Conservation (phyloP, 73 alveolate species). For the Paramecium biaurelia region DNA sequence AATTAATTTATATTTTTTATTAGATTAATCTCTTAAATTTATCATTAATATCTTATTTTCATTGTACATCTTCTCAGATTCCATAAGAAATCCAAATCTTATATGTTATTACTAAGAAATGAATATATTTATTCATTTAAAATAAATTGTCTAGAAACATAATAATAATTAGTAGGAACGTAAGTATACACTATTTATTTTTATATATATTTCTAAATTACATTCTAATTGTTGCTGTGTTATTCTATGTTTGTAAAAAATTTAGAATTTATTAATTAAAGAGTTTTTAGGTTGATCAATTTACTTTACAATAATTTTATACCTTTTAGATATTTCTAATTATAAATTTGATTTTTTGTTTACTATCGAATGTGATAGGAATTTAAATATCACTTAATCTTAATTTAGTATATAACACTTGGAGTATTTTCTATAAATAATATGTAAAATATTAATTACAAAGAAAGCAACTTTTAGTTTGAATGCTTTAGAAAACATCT, state of each 20-base stretch:
- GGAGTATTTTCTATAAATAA: background rate
- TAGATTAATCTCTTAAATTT: background rate
- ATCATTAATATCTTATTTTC: background rate
- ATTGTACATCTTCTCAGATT: background rate
- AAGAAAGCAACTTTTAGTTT: background rate
- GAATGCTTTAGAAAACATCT: background rate
- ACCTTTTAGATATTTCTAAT: background rate
- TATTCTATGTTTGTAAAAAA: background rate
- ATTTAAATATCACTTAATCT: background rate
- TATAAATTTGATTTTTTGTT: background rate
- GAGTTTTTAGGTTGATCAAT: background rate
- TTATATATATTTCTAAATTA: no score
- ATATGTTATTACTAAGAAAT: background rate
- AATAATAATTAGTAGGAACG: background rate
- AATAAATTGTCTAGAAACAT: background rate
- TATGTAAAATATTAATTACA: background rate
- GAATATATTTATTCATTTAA: background rate
- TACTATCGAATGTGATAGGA: background rate
- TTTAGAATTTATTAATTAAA: no score
- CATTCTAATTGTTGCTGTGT: background rate
- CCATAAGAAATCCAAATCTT: background rate
- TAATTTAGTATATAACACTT: background rate
- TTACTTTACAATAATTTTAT: background rate
- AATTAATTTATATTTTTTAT: background rate
- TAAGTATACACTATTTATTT: background rate